phyloP scores from a whole-genome alignment of 116 monocot genomes.

The Zostera marina region DNA sequence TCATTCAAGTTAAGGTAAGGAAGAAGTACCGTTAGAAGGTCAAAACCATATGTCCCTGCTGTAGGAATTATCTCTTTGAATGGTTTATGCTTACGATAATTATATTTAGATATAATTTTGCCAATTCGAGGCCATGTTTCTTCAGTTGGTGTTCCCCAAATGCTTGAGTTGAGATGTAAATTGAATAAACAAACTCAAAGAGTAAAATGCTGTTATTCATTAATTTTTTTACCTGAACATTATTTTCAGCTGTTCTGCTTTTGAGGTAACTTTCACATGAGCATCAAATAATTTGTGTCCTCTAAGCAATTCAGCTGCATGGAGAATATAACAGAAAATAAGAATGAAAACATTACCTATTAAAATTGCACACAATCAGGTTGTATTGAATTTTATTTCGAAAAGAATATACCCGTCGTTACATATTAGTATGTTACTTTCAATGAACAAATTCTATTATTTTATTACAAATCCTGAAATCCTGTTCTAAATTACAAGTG shows the following conservation, averaged over 20 bases:
- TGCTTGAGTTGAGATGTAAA: no score
- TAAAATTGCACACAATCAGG: no score
- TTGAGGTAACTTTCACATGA: slow-evolving; percentile 24
- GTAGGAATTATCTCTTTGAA: slow-evolving; percentile 15
- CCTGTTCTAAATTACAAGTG: no score
- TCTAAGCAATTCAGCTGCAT: slow-evolving; percentile 80
- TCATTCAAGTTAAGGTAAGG: no score
- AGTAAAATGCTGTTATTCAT: background rate
- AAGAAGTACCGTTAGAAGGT: slow-evolving; percentile 47
- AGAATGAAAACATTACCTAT: background rate
- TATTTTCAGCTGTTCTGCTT: slow-evolving; percentile 81
- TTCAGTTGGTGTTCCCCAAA: slow-evolving; percentile 32
- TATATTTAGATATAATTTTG: background rate
- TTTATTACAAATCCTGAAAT: no score
- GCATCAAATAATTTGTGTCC: slow-evolving; percentile 68
- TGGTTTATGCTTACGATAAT: no score
- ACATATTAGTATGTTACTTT: no score
- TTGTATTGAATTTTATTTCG: no score
- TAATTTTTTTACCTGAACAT: slow-evolving; percentile 36
- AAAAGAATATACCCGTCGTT: no score
- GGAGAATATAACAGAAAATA: background rate
- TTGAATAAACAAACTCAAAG: no score
- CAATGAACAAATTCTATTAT: no score
- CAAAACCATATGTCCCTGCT: slow-evolving; percentile 41
- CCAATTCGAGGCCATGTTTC: slow-evolving; percentile 66